A percentile compares a stretch with the other conserved stretches of the same genome.
These are phyloP conservation scores for Arachis stenosperma DNA, from an alignment of 306 rosid genomes.

Conservation along the genomic window DNA sequence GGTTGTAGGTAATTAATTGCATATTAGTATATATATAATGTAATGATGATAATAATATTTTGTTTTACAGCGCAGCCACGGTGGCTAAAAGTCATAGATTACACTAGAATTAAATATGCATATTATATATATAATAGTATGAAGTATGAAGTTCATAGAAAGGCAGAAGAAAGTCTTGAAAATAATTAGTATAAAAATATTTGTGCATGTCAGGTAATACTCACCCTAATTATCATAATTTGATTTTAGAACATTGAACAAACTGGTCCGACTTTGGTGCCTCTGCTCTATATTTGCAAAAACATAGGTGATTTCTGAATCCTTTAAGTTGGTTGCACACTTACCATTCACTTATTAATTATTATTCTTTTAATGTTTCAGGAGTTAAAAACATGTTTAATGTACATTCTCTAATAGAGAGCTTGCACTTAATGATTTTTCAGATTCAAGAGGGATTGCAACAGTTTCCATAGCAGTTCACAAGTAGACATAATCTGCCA, in stretches of 20 bases:
- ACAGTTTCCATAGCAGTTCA: slow-evolving; percentile 91
- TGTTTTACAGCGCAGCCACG: too few species aligned
- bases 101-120: too few species aligned
- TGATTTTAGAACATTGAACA: slow-evolving; percentile 28
- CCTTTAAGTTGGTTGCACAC: neutral
- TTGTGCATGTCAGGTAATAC: slow-evolving; percentile 24
- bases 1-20: too few species aligned
- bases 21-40: too few species aligned
- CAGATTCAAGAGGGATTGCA: slow-evolving; percentile 93
- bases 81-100: too few species aligned
- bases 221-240: slow-evolving; percentile 16
- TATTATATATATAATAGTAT: too few species aligned
- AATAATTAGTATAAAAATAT: neutral
- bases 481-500: slow-evolving; percentile 97
- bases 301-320: slow-evolving; percentile 59
- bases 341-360: neutral
- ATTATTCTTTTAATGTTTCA: neutral
- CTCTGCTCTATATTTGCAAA: slow-evolving; percentile 87
- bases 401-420: slow-evolving; percentile 29
- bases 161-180: too few species aligned
- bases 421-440: slow-evolving; percentile 37
- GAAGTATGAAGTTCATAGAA: too few species aligned
- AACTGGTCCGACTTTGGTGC: slow-evolving; percentile 46
- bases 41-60: too few species aligned
- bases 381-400: slow-evolving; percentile 21